Percentiles rank a stretch among this genome's conserved stretches.
Evolutionary conservation across 2,329 filamentous ascomycete genomes (phyloP).

Genomic region (Capronia coronata): DNA sequence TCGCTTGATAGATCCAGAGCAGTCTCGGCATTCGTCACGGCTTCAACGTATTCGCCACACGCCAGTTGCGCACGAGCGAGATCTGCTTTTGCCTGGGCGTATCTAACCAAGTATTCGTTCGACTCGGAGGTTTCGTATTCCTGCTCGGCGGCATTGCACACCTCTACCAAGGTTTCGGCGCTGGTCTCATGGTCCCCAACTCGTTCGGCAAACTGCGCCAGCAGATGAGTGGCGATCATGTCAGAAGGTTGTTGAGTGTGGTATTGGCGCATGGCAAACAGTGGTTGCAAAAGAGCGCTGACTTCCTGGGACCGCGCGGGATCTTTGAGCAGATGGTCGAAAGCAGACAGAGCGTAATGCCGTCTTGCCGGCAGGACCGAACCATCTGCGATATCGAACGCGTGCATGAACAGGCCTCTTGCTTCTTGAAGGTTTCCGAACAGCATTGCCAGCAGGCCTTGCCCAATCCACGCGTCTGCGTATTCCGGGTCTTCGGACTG

Average conservation of each 20-base stretch:
- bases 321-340: conserved; percentile 67
- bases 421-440: conserved; percentile 71
- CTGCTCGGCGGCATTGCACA: conserved; percentile 66
- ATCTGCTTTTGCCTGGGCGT: conserved; percentile 78
- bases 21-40: conserved; percentile 72
- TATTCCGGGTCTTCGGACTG: conserved; percentile 95
- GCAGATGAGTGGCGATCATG: conserved; percentile 67
- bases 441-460: conserved; percentile 75
- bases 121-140: conserved; percentile 84
- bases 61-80: conserved; percentile 78
- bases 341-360: conserved; percentile 72
- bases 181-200: conserved; percentile 62
- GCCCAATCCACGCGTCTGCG: conserved; percentile 86
- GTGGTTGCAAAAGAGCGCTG: conserved; percentile 65
- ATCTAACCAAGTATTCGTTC: conserved; percentile 62
- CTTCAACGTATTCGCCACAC: conserved; percentile 55
- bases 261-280: conserved; percentile 83
- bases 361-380: conserved; percentile 66
- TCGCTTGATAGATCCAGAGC: conserved; percentile 66
- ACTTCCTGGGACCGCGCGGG: conserved; percentile 39
- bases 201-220: conserved; percentile 74
- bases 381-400: conserved; percentile 83
- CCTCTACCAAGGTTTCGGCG: conserved; percentile 55
- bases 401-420: conserved; percentile 79
- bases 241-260: conserved; percentile 64